Evolutionary conservation across 2,329 filamentous ascomycete species (phyloP).

Genomic region (Aspergillus vadensis): DNA sequence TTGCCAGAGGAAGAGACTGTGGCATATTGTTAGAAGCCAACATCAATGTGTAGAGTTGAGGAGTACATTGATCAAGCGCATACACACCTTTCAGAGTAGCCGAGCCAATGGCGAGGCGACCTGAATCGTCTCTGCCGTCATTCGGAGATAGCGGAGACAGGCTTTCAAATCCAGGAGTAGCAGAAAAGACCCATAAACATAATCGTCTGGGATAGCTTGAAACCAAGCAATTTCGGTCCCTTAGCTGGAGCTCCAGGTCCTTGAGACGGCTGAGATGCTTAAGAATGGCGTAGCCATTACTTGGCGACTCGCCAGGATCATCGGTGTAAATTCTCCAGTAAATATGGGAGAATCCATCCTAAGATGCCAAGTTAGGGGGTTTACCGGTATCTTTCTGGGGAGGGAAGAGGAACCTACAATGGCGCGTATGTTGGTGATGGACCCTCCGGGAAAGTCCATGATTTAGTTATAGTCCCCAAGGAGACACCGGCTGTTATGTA

Average conservation of each 20-base stretch:
- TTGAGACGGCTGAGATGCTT: conserved; percentile 44
- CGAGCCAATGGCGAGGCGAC: conserved; percentile 34
- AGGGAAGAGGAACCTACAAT: conserved; percentile 38
- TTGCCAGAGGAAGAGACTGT: conserved; percentile 40
- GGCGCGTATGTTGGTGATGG: conserved; percentile 45
- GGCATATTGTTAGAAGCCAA: conserved; percentile 7
- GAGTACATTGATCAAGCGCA: not conserved
- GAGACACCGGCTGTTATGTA: conserved; percentile 30
- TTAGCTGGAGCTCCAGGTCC: conserved; percentile 39
- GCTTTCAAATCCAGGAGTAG: conserved; percentile 41
- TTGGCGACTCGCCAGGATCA: conserved; percentile 36
- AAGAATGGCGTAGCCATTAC: conserved; percentile 41
- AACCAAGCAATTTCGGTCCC: conserved; percentile 41
- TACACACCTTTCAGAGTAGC: conserved; percentile 37
- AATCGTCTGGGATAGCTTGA: conserved; percentile 41
- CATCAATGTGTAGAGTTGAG: not conserved
- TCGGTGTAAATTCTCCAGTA: conserved; percentile 48
- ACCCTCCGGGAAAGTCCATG: conserved; percentile 49
- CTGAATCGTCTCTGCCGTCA: conserved; percentile 28
- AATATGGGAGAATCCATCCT: conserved; percentile 48
- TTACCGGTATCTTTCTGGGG: not conserved
- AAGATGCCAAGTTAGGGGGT: conserved; percentile 23
- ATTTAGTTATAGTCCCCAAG: conserved; percentile 30
- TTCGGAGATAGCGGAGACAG: conserved; percentile 32
- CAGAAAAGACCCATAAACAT: conserved; percentile 45